phyloP scores from a whole-genome alignment of 2,329 filamentous ascomycete species.

The Talaromyces sp. region DNA sequence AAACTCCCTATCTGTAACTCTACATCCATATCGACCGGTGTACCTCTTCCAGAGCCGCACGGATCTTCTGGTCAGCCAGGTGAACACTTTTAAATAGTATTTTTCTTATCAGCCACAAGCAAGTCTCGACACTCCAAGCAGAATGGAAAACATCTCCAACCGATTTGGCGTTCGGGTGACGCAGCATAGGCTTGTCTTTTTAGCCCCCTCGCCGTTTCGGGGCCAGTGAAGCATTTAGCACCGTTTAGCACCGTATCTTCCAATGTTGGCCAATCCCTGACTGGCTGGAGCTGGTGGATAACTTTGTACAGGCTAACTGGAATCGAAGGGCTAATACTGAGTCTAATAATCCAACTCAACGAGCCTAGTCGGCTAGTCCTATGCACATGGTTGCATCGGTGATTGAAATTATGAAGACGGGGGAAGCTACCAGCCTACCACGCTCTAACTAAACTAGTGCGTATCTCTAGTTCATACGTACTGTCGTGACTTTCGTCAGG shows the following conservation, averaged over 20 bases:
- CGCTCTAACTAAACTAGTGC: not conserved
- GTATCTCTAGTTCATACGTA: slow-evolving; percentile 6
- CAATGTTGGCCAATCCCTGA: not conserved
- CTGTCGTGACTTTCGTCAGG: not conserved
- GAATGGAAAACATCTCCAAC: not conserved
- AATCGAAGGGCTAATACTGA: not conserved
- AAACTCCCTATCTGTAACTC: not conserved
- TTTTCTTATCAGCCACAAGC: not conserved
- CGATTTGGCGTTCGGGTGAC: slow-evolving; percentile 3
- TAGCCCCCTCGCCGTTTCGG: slow-evolving; percentile 10
- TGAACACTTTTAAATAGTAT: not conserved
- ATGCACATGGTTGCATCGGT: slow-evolving; percentile 7
- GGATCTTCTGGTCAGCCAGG: not conserved
- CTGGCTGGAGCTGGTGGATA: not conserved
- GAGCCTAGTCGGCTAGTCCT: not conserved
- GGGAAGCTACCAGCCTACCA: not conserved
- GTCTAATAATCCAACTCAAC: slow-evolving; percentile 5
- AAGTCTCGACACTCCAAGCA: not conserved
- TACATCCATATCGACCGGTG: not conserved
- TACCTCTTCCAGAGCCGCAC: not conserved
- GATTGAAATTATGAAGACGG: slow-evolving; percentile 1
- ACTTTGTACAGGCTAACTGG: not conserved
- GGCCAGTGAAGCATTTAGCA: slow-evolving; percentile 13
- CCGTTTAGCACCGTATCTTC: not conserved
- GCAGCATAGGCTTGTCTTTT: not conserved